Base-by-base conservation (phyloP, 2,329 filamentous ascomycete genomes). In the Ilyonectria robusta region DNA sequence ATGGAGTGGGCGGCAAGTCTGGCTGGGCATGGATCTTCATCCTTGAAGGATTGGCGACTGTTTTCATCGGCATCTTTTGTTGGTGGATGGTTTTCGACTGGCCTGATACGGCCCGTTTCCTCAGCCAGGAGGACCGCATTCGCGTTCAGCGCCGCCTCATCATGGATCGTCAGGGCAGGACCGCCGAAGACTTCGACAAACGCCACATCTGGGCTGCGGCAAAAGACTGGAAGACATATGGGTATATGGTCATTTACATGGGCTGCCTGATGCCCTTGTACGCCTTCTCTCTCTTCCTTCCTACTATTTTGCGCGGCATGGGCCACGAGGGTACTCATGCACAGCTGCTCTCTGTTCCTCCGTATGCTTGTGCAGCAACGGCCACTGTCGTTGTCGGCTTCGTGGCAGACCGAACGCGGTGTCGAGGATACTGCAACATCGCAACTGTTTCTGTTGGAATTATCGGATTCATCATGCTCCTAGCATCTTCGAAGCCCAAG, bases 71-170 rank as follows among this genome's bases (percentile, higher is more conserved):
- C 1, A 65, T 91, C 5, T 80, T 84, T 1, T 91, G 88, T 6
- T 94, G 91, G 81, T 94, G 89, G 88, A 85, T 92, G 81, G 91
- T 95, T 3, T 88, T 93, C 72, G 93, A 96, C 76, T 95, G 93
- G 78, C 93, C 93, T 0, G 92, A 93, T 70, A 86, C 91, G 53
- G 92, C 93, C 6, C 86, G 77, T 0, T 95, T 95, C 77, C 85
- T 96, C 5, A 87, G 88, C 0, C 84, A 86, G 0, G 85, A 86
- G 2, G 93, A 96, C 72, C 89, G 92, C 11, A 83, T 84, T 5
- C 88, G 93, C 17, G 92, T 95, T 0, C 81, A 93, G 19, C 86
- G 89, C 10, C 88, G 93, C 3, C 83, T 95, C 26, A 88, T 88
- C 63, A 81, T 84, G 9, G 93, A 95, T 77, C 83, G 91, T 70